Base-by-base conservation (phyloP, 345 rosid genomes). In the Populus davidiana region DNA sequence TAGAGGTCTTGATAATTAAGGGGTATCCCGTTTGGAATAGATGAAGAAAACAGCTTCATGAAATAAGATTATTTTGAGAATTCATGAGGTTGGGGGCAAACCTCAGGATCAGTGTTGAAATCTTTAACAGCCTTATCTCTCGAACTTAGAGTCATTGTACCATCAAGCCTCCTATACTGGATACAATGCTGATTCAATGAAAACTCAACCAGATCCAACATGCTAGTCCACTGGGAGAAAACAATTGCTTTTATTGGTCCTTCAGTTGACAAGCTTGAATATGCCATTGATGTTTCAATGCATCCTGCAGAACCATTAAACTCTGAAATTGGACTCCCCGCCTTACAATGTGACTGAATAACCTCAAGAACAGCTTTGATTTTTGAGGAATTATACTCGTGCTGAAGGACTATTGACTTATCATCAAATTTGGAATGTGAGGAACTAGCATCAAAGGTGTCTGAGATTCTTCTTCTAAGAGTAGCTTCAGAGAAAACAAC, bases 141-240 rank as follows among this genome's bases (percentile, higher is more conserved):
- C 50, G 94, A 87, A 70, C 76, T 36, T 76, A 95, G 87, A 79
- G 86, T 83, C 98, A 95, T 93, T 59, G 92, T 91, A 72, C 98
- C 97, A 71, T 95, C 99, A 82, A 95, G 91, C 83, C 99, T 91
- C 88, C 99, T 88, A 77, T 84, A 90, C 44, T 86, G 81, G 78
- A 95, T 84, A 64, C 78, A 69, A 81, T 79, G 77, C 81, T 83
- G 85, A 35, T 66, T 83, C 78, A 95, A 76, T 74, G 94, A 84
- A 49, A 6, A 16, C 88, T 91, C 93, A 67, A 95, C 89, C 83
- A 93, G 78, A 88, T 95, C 89, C 80, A 95, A 85, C 99, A 95
- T 95, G 62, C 93, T 81, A 61, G 97, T 95, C 98, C 99, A 95
- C 81, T 95, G 99, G 47, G 98, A 90, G 87, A 95, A 95, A 77